Base-by-base conservation (phyloP, 2,329 filamentous ascomycete genomes). In the Didymella sp. region DNA sequence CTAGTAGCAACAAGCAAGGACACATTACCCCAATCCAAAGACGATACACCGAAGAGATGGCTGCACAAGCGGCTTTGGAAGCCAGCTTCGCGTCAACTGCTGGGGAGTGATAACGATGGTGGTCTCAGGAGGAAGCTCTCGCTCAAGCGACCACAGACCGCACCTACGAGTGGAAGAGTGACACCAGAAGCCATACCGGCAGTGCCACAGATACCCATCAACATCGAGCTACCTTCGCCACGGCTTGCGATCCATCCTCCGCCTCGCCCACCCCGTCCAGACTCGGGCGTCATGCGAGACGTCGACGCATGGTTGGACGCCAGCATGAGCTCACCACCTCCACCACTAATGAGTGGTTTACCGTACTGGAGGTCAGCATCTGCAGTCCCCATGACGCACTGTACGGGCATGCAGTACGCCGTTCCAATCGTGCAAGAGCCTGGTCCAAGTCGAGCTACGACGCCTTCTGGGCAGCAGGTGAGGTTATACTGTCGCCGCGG, bases 241-340 rank as follows among this genome's bases (percentile, higher is more conserved):
- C 59, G 49, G 5, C 58, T 61, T 19, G 50, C 56, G 6, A 49
- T 52, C 15, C 53, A 61, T 19, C 58, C 65, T 33, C 66, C 70
- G n/a, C 59, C 61, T 27, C 63, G 64, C 8, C 66, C 62, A 24
- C 50, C 64, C 9, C 61, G 72, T 51, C 67, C 71, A 24, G 60
- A 69, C n/a, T 67, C 72, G 0, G 60, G 50, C 31, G 55, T 69
- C 11, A 59, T 70, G 12, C 65, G 65, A 11, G 61, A 75, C 38
- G 64, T 76, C 13, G 64, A 72, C 43, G 71, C 68, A 41, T 75
- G 73, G 73, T 60, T 76, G 2, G 71, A 74, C 31, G 63, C 69
- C 7, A 74, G 67, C 51, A 56, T 62, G 30, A 64, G 48, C 25
- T 65, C 59, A n/a, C 63, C 69, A 1, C 64, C 68, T 8, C 64